phyloP scores from a whole-genome alignment of 1,139 yeast species.

The Suhomyces bribrorum region DNA sequence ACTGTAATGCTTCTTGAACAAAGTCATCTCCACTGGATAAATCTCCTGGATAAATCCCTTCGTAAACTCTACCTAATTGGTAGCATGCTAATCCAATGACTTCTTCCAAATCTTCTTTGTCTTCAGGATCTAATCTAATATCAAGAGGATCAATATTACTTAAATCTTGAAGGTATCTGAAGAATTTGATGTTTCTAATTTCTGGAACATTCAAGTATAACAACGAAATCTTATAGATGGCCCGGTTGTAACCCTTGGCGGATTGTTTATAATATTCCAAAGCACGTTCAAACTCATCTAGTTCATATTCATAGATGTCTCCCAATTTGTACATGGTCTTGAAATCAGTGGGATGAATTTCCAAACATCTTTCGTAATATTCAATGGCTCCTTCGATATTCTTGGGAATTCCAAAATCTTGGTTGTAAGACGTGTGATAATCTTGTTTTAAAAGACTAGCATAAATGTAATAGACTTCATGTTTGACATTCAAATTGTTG shows the following conservation, averaged over 20 bases:
- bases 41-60: slow-evolving; percentile 59
- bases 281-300: slow-evolving; percentile 34
- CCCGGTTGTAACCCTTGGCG: slow-evolving; percentile 48
- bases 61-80: slow-evolving; percentile 70
- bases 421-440: slow-evolving; percentile 32
- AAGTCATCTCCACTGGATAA: slow-evolving; percentile 40
- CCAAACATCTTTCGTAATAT: slow-evolving; percentile 37
- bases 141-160: slow-evolving; percentile 39
- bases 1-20: slow-evolving; percentile 34
- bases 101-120: slow-evolving; percentile 44
- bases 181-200: slow-evolving; percentile 37
- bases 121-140: slow-evolving; percentile 39
- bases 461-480: slow-evolving; percentile 36
- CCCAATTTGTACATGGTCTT: slow-evolving; percentile 44
- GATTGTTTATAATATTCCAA: slow-evolving; percentile 39
- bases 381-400: slow-evolving; percentile 33
- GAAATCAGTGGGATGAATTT: slow-evolving; percentile 34
- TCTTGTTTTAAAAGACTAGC: slow-evolving; percentile 45
- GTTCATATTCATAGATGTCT: slow-evolving; percentile 42
- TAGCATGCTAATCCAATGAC: slow-evolving; percentile 45
- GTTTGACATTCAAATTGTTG: slow-evolving; percentile 25
- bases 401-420: slow-evolving; percentile 40
- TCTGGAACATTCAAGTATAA: slow-evolving; percentile 39
- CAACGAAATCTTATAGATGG: slow-evolving; percentile 45
- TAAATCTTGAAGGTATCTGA: slow-evolving; percentile 41